Evolutionary conservation across 2,329 filamentous ascomycete species (phyloP).

Genomic region (Acrocalymma vagum): DNA sequence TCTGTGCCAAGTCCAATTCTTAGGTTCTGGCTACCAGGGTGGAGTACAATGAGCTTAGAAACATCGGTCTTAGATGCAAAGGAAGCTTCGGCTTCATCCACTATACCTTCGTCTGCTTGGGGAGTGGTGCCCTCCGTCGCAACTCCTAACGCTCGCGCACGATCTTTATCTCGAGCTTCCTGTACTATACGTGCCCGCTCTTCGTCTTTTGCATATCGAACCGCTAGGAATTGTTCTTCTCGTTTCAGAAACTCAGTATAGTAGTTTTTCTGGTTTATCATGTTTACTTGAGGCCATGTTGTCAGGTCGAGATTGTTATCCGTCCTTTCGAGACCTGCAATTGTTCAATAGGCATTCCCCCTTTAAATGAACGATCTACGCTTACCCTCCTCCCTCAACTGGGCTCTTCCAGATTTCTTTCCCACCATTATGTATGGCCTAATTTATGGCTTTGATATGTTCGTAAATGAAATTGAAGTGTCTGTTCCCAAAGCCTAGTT

Average conservation of each 20-base stretch:
- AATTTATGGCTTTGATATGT: not conserved
- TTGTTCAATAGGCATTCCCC: slow-evolving; percentile 22
- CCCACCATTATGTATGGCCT: slow-evolving; percentile 62
- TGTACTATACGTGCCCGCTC: slow-evolving; percentile 84
- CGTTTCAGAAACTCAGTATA: slow-evolving; percentile 94
- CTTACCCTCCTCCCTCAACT: slow-evolving; percentile 67
- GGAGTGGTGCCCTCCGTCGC: slow-evolving; percentile 31
- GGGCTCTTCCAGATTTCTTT: slow-evolving; percentile 71
- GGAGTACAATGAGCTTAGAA: slow-evolving; percentile 92
- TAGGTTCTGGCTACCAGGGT: slow-evolving; percentile 94
- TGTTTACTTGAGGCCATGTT: slow-evolving; percentile 88
- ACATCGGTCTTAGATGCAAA: slow-evolving; percentile 64
- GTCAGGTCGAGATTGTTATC: slow-evolving; percentile 98
- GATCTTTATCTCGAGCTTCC: slow-evolving; percentile 85
- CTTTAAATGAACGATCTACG: no score
- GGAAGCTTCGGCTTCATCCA: slow-evolving; percentile 38
- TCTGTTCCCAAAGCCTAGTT: no score
- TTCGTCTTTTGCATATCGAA: slow-evolving; percentile 88
- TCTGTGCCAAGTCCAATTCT: slow-evolving; percentile 96
- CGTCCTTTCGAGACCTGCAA: slow-evolving; percentile 86
- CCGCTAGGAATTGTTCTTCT: slow-evolving; percentile 92
- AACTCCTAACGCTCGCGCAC: slow-evolving; percentile 79
- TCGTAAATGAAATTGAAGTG: not conserved
- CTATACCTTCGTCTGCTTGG: slow-evolving; percentile 35
- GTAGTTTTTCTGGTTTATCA: slow-evolving; percentile 99